These are phyloP conservation scores for Solanum dulcamara DNA, from an alignment of 257 asterid species.

Conservation along the genomic window DNA sequence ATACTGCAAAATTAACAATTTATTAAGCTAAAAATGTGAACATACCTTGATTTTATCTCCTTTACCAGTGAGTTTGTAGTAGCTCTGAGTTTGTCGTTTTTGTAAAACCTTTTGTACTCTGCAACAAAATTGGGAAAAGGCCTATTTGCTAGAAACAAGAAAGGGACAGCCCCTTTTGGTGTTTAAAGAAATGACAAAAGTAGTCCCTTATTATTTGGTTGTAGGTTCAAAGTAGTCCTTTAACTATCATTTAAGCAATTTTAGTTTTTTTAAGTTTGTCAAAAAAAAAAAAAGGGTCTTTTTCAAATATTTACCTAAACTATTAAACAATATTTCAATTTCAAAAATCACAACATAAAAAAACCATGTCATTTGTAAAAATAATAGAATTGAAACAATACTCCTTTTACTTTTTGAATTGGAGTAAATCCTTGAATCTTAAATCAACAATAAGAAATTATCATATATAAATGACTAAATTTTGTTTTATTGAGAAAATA, in stretches of 20 bases:
- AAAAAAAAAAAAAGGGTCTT: too few species aligned
- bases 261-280: too few species aligned
- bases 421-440: too few species aligned
- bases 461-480: too few species aligned
- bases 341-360: too few species aligned
- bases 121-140: not conserved
- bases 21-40: not conserved
- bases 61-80: not conserved
- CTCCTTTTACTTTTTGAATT: too few species aligned
- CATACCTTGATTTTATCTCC: not conserved
- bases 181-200: not conserved
- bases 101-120: not conserved
- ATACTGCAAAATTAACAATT: not conserved
- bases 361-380: too few species aligned
- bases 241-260: not conserved
- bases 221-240: not conserved
- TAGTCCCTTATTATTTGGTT: not conserved
- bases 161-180: not conserved
- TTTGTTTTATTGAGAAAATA: too few species aligned
- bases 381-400: too few species aligned
- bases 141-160: not conserved
- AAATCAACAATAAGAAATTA: too few species aligned
- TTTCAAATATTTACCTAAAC: too few species aligned
- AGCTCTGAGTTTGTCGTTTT: not conserved
- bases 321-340: too few species aligned